Evolutionary conservation across 768 basidiomycete genomes (phyloP), one percentile per base, ranked within the genome.

Genomic region (Omphalotus guepiniiformis): DNA sequence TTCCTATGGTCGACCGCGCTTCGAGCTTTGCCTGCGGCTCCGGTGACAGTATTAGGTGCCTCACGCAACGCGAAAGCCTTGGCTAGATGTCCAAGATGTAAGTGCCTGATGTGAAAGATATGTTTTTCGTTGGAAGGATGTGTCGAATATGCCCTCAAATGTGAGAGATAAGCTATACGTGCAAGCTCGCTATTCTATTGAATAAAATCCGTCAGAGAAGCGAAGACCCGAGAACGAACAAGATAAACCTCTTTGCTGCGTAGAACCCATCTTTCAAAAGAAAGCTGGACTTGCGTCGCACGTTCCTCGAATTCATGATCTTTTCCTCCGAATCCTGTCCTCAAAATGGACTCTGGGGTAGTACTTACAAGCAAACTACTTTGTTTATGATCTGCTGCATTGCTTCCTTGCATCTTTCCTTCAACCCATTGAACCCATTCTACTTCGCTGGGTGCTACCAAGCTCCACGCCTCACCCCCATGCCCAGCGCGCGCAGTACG

Each of bases 401-500:
- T 59, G 27, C 76, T 72, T 2, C 79, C 78, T 30, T 74, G 74
- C 87, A 99, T 93, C 63, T 83, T 85, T 16, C 65, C 72, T 64
- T 93, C 83, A 2, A 94, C 82, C 93, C 93, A 94, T 38, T 80
- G 75, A 3, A 94, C 85, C 95, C 96, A 99, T 39, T 77, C 84
- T 12, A 73, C 70, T 68, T 99, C 96, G 54, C 80, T 88, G 1
- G 93, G 93, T 1, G 83, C 73, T 32, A 98, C 82, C 48, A 99
- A 82, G 49, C 86, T 84, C 93, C 94, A 97, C 2, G 94, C 92
- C 63, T 98, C 92, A 50, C 96, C 96, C 21, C 91, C 89, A 55
- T 86, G 89, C 12, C 96, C 96, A 6, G 88, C 94, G 63, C 96
- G 91, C 12, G 96, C 96, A 3, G 96, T 99, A 42, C 96, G 84